Evolutionary conservation across 805 yeast genomes (phyloP), one percentile per base, ranked within the genome.

Genomic region (Phaffomyces antillensis): DNA sequence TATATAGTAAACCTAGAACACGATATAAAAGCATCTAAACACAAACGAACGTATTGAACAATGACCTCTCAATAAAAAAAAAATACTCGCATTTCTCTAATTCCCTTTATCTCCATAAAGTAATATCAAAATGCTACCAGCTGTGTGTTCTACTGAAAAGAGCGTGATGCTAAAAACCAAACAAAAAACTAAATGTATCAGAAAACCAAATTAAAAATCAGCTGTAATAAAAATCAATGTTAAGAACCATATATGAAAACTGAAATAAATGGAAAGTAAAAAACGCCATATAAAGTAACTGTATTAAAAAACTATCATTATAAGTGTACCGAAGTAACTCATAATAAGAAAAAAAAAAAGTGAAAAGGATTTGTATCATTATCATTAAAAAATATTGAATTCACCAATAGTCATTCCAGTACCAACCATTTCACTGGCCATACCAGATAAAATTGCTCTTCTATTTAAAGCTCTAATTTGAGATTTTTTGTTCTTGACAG

Each of bases 391-490:
- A 17, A 52, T 50, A 35, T 48, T 51, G 37, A 58, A 56, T 28
- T 58, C 61, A 47, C 54, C 54, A 41, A 51, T 39, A 13, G 52
- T 40, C 40, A 59, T 46, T 40, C 60, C 62, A 36, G 59, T 56
- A 37, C 62, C 62, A 49, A 59, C 62, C 62, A 59, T 59, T 38
- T 59, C 60, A 39, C 56, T 50, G 7, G 61, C 61, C 46, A 41
- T 53, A 33, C 62, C 62, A 7, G 58, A 47, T 31, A 52, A 37
- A 28, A 59, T 55, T 6, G 62, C 61, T 47, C 62, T 54, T 57
- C 59, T 59, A 35, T 56, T 56, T 42, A 57, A 44, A 10, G 61
- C 61, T 42, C 59, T 55, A 15, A 58, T 30, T 18, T 35, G 24
- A 10, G 30, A 28, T 15, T 42, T 44, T 25, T 38, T 34, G 8